Conservation (phyloP, 2,329 filamentous ascomycete species). For the Ceratocystis cubensis region DNA sequence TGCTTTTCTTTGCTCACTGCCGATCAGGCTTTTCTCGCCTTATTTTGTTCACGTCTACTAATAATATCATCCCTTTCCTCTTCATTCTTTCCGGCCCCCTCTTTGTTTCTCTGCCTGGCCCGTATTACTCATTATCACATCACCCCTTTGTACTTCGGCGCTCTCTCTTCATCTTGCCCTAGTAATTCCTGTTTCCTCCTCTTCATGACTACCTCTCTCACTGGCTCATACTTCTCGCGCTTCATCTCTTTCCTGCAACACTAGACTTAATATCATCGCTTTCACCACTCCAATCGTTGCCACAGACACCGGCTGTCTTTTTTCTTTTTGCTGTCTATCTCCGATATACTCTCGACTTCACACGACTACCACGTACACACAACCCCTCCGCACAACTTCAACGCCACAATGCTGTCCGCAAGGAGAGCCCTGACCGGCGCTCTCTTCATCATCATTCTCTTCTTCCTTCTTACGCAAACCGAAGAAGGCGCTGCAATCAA, state of each 20-base stretch:
- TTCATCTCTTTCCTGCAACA: not conserved
- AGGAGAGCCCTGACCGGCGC: slow-evolving; percentile 63
- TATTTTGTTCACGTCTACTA: not conserved
- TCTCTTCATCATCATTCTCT: slow-evolving; percentile 52
- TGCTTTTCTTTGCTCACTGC: not conserved
- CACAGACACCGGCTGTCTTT: not conserved
- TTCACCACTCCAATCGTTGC: not conserved
- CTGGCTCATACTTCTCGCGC: too few relatives aligned
- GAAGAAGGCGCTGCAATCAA: slow-evolving; percentile 31
- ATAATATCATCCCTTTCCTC: not conserved
- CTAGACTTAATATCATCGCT: not conserved
- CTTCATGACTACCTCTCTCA: not conserved
- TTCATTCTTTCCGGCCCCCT: not conserved
- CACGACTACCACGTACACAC: not conserved
- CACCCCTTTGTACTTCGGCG: not conserved
- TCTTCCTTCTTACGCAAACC: slow-evolving; percentile 56
- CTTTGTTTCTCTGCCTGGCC: not conserved
- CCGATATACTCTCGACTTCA: not conserved
- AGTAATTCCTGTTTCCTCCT: not conserved
- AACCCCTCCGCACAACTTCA: not conserved
- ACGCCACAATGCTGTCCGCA: slow-evolving; percentile 58
- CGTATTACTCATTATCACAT: not conserved
- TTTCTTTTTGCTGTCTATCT: not conserved
- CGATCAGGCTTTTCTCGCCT: too few relatives aligned
- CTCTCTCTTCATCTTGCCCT: not conserved